Base-by-base conservation (phyloP, 805 yeast species). In the Hanseniaspora guilliermondii region DNA sequence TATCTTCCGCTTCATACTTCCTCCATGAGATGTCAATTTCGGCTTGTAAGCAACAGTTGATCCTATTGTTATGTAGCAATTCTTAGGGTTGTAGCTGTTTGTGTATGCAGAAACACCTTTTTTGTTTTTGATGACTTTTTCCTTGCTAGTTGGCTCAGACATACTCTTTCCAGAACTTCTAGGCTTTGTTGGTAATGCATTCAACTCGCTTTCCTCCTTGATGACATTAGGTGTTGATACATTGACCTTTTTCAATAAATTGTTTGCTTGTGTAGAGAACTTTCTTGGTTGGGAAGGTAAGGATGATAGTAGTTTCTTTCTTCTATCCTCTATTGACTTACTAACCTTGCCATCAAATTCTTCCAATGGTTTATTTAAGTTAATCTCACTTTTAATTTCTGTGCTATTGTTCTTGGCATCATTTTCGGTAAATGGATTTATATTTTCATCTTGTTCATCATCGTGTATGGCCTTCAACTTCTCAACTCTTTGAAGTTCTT, bases 11-110 rank as follows among this genome's bases (percentile, higher is more conserved):
- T 52, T 52, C 55, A 52, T 52, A 11, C 49, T 44, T 25, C 55
- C 55, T 5, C 55, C 55, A 37, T 52, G 47, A 1, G 55, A 52
- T 17, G 55, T 52, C 32, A 52, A n/a, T 57, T 76, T 76, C 24
- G 88, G 76, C 64, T 83, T 82, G 70, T 83, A 91, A 1, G 97
- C 97, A 0, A 93, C 96, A 60, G 86, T 94, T 0, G 93, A 77
- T 0, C 91, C 89, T 7, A 52, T 36, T 4, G 48, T 36, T 14
- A 52, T 44, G 22, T 36, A 30, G 14, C 44, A 27, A 22, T 44
- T 37, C 24, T 52, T 52, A 14, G 55, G 55, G 16, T 52, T 52
- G 27, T 52, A 44, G 2, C 44, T 36, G 33, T 52, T 52, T 6
- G 49, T 42, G 19, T 52, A 52, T 14, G 38, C 49, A 1, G 55